These are phyloP conservation scores for Rutstroemia sp. DNA, from an alignment of 2,329 filamentous ascomycete genomes.

Conservation along the genomic window DNA sequence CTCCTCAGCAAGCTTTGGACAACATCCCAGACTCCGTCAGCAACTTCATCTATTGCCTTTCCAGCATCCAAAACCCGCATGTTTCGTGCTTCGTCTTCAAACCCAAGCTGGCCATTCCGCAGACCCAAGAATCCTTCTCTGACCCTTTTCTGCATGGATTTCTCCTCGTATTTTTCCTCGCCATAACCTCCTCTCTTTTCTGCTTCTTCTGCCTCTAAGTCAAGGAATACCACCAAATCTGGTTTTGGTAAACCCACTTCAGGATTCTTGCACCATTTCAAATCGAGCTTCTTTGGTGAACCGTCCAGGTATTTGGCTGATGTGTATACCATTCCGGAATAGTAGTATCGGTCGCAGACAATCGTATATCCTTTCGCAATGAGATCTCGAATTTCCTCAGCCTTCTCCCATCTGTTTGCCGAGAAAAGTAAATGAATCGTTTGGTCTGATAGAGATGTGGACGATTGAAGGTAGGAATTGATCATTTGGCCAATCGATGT, in stretches of 20 bases:
- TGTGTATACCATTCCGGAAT: slow-evolving; percentile 88
- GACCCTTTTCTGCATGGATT: slow-evolving; percentile 74
- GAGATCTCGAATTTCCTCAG: slow-evolving; percentile 38
- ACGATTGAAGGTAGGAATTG: slow-evolving; percentile 54
- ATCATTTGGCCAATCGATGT: slow-evolving; percentile 65
- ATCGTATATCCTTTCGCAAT: slow-evolving; percentile 64
- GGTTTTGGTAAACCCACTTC: slow-evolving; percentile 83
- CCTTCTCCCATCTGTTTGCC: slow-evolving; percentile 62
- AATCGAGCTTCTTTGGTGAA: slow-evolving; percentile 38
- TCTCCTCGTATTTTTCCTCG: slow-evolving; percentile 79
- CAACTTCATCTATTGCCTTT: slow-evolving; percentile 47
- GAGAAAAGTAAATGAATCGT: slow-evolving; percentile 67
- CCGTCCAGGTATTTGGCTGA: slow-evolving; percentile 73
- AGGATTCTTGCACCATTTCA: slow-evolving; percentile 76
- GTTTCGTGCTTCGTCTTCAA: slow-evolving; percentile 43
- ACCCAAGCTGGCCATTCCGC: slow-evolving; percentile 26
- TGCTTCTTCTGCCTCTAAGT: slow-evolving; percentile 67
- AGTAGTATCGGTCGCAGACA: slow-evolving; percentile 88
- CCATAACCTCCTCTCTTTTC: slow-evolving; percentile 79
- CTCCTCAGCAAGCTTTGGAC: slow-evolving; percentile 37
- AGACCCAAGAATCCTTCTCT: slow-evolving; percentile 62
- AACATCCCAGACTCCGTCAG: slow-evolving; percentile 37
- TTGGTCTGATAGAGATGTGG: slow-evolving; percentile 58
- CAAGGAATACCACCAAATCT: slow-evolving; percentile 81
- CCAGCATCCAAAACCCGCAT: slow-evolving; percentile 48